Evolutionary conservation across 768 basidiomycete species (phyloP).

Genomic region (Pleurotus tuber-regium): DNA sequence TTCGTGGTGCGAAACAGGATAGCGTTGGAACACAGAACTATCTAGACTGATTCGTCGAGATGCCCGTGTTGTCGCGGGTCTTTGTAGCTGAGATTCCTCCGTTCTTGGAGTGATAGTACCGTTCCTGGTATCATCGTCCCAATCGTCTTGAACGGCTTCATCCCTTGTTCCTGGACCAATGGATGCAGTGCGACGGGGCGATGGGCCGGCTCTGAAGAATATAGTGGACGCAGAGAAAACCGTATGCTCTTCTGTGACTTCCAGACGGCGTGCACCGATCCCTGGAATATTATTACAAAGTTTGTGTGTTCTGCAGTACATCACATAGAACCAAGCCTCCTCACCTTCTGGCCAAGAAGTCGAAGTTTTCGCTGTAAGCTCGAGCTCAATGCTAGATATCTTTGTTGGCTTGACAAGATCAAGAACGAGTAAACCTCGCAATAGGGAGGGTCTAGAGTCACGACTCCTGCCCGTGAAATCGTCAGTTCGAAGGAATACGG

Average conservation of each 20-base stretch:
- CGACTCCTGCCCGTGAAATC: slow-evolving; percentile 37
- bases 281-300: slow-evolving; percentile 25
- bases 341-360: slow-evolving; percentile 88
- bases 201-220: slow-evolving; percentile 64
- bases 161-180: slow-evolving; percentile 46
- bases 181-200: slow-evolving; percentile 37
- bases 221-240: slow-evolving; percentile 69
- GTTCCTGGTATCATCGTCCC: slow-evolving; percentile 29
- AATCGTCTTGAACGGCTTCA: slow-evolving; percentile 31
- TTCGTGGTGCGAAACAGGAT: slow-evolving; percentile 31
- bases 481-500: slow-evolving; percentile 59
- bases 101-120: slow-evolving; percentile 12
- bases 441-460: slow-evolving; percentile 44
- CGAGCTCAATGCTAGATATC: slow-evolving; percentile 82
- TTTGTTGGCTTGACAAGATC: slow-evolving; percentile 71
- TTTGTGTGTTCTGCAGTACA: too few relatives aligned
- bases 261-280: slow-evolving; percentile 71
- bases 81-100: slow-evolving; percentile 10
- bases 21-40: slow-evolving; percentile 28
- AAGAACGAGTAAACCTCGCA: slow-evolving; percentile 62
- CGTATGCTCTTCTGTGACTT: slow-evolving; percentile 75
- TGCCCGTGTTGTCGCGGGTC: slow-evolving; percentile 2
- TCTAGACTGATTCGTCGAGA: slow-evolving; percentile 33
- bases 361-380: slow-evolving; percentile 66
- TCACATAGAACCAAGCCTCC: too few relatives aligned